phyloP scores from a whole-genome alignment of 2,329 filamentous ascomycete species.

The Mycosphaerella arachidis region DNA sequence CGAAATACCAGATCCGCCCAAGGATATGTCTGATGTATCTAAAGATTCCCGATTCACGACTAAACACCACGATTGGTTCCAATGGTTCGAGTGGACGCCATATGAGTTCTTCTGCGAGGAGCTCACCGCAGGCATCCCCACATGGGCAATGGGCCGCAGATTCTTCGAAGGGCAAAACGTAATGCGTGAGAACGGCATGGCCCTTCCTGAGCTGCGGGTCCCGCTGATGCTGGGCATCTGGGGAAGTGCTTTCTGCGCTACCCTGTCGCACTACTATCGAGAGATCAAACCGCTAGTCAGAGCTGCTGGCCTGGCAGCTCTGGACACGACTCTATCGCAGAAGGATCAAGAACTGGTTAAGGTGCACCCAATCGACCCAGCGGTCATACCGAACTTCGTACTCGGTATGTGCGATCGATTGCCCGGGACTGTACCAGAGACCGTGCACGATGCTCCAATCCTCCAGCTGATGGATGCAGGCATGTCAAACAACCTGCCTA shows the following conservation, averaged over 20 bases:
- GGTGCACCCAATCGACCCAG: conserved; percentile 91
- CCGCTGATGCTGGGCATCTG: conserved; percentile 90
- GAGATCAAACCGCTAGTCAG: conserved; percentile 81
- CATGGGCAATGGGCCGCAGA: conserved; percentile 81
- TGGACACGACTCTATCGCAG: conserved; percentile 79
- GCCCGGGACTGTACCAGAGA: conserved; percentile 71
- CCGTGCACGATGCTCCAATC: conserved; percentile 65
- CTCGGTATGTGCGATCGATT: conserved; percentile 74
- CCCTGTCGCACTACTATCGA: conserved; percentile 90
- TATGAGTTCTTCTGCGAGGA: conserved; percentile 97
- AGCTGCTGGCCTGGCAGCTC: conserved; percentile 64
- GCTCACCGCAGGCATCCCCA: conserved; percentile 84
- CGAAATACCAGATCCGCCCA: conserved; percentile 71
- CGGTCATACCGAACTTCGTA: conserved; percentile 82
- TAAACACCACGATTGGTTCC: conserved; percentile 71
- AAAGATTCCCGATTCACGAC: conserved; percentile 29
- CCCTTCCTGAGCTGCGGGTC: conserved; percentile 77
- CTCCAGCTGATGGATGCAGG: conserved; percentile 79
- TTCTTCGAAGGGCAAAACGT: conserved; percentile 70
- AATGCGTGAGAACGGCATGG: conserved; percentile 58
- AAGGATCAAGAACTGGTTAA: conserved; percentile 81
- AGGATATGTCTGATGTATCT: conserved; percentile 29
- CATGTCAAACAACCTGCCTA: conserved; percentile 97
- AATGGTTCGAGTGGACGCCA: conserved; percentile 95
- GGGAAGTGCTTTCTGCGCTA: conserved; percentile 94